Conservation (phyloP, 495 filamentous ascomycete species). For the Rusavskia elegans region DNA sequence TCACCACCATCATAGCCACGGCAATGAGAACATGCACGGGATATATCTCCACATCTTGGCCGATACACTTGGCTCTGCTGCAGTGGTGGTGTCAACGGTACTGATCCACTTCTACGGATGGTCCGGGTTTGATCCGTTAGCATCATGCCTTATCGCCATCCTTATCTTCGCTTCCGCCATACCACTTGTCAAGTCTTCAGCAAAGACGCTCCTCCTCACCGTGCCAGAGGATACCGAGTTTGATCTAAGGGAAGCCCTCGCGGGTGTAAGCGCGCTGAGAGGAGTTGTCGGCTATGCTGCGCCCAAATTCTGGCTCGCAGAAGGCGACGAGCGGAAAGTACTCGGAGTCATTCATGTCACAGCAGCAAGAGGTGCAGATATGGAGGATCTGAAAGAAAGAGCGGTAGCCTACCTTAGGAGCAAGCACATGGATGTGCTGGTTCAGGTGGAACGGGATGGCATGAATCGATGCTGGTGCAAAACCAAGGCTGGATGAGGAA, state of each 20-base stretch:
- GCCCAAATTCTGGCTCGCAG: conserved; percentile 88
- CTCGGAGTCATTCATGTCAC: conserved; percentile 74
- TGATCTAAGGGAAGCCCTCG: conserved; percentile 66
- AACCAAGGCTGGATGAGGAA: neutral
- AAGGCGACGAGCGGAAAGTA: conserved; percentile 42
- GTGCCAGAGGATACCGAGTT: conserved; percentile 81
- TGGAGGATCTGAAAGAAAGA: conserved; percentile 62
- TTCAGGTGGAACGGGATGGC: conserved; percentile 64
- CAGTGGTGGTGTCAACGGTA: conserved; percentile 83
- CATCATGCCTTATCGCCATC: conserved; percentile 83
- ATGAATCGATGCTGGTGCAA: conserved; percentile 67
- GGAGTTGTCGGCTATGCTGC: conserved; percentile 78
- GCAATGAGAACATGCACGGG: conserved; percentile 98
- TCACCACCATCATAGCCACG: conserved; percentile 42
- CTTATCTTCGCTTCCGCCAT: conserved; percentile 81
- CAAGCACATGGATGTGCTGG: conserved; percentile 52
- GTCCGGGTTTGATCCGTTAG: conserved; percentile 91
- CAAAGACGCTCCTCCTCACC: conserved; percentile 64
- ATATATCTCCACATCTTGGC: conserved; percentile 94
- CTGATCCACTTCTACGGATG: conserved; percentile 75
- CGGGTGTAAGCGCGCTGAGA: conserved; percentile 63
- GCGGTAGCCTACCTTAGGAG: conserved; percentile 39
- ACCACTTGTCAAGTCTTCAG: conserved; percentile 74
- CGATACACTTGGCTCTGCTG: conserved; percentile 85
- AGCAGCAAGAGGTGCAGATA: conserved; percentile 48